Evolutionary conservation across 2,329 filamentous ascomycete genomes (phyloP), one percentile per base, ranked within the genome.

Genomic region (Fusarium albidum): DNA sequence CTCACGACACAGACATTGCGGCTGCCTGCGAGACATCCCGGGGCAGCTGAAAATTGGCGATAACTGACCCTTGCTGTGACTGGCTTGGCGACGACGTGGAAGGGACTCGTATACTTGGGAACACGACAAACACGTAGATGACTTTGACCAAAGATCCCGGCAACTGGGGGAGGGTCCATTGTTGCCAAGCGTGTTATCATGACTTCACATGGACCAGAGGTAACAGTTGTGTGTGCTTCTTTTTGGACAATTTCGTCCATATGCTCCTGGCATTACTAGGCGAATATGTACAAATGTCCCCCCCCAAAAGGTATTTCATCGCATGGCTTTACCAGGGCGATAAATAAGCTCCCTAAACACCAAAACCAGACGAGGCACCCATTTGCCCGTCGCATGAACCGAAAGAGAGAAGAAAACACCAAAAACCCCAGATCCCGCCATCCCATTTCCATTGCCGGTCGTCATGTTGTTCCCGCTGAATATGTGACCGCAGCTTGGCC

Each of bases 401-500:
- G 13, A 33, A 21, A 58, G 29, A 15, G 39, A 29, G 31, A 21
- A 58, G 29, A 15, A 43, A 29, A 37, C 43, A 29, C 18, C 37
- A 31, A 14, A 39, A 56, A 64, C 61, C 62, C 61, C 61, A 51
- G 39, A 52, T n/a, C n/a, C n/a, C n/a, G n/a, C 45, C 47, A 40
- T 46, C 49, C 51, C 21, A 7, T 48, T 45, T 45, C 34, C 39
- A n/a, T 55, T 56, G 49, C 57, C 37, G 28, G 37, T 62, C 61
- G 35, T 64, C 45, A 65, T 50, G 56, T 39, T 39, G 53, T 44
- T 44, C 55, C 55, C 63, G 63, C 61, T 63, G 43, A 57, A 65
- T n/a, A n/a, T 63, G 52, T 65, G 61, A 57, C 57, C 52, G 34
- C 52, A 61, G 63, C 58, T 49, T 49, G 49, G 43, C 45, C 47